Evolutionary conservation across 169 alveolate species (phyloP).

Genomic region (Plasmodium malariae): DNA sequence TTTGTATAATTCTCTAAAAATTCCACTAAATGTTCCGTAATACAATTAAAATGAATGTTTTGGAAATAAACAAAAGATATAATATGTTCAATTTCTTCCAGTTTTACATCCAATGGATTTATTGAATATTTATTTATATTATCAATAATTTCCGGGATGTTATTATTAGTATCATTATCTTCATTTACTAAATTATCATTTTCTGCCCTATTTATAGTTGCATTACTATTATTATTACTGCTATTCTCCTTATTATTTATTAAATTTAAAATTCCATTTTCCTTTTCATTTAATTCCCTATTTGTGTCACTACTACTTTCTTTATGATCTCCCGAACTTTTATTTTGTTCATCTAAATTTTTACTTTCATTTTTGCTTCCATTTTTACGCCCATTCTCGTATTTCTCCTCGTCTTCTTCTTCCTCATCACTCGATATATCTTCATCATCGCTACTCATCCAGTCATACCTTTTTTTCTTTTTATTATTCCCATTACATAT

Average conservation of each 20-base stretch:
- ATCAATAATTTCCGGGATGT: constrained; percentile 37
- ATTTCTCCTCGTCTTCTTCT: constrained; percentile 26
- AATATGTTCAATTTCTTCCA: constrained; percentile 72
- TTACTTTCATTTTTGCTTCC: constrained; percentile 3
- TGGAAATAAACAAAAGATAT: constrained; percentile 61
- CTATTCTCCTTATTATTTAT: neutral
- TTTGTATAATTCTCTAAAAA: constrained; percentile 61
- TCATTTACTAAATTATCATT: neutral
- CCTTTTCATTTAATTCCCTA: neutral
- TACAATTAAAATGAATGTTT: constrained; percentile 72
- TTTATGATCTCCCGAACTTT: neutral
- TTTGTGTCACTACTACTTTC: neutral
- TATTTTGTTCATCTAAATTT: constrained; percentile 1
- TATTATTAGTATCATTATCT: neutral
- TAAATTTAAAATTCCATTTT: neutral
- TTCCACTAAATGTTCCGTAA: constrained; percentile 44
- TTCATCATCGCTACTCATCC: constrained; percentile 79
- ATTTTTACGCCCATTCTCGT: neutral
- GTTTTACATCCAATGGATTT: constrained; percentile 51
- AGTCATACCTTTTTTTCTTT: constrained; percentile 60
- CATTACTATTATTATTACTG: neutral
- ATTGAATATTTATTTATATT: constrained; percentile 71
- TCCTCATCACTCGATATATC: constrained; percentile 72
- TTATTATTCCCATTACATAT: constrained; percentile 20
- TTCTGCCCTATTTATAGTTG: neutral